These are phyloP conservation scores for Endocarpon pusillum DNA, from an alignment of 495 filamentous ascomycete genomes.

Conservation along the genomic window DNA sequence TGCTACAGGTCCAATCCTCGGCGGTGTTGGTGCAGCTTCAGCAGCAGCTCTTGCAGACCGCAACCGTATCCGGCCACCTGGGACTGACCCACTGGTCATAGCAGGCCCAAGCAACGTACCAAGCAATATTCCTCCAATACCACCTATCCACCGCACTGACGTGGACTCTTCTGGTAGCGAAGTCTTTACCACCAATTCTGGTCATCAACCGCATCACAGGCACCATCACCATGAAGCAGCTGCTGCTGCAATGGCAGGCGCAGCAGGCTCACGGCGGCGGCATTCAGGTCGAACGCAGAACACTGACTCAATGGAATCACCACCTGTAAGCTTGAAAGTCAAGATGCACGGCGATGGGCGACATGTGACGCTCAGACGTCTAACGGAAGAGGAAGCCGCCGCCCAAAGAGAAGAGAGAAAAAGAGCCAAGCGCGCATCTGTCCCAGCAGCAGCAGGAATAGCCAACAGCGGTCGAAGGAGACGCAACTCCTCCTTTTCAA, in stretches of 20 bases:
- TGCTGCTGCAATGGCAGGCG: conserved; percentile 17
- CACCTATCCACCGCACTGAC: conserved; percentile 33
- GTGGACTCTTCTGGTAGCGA: conserved; percentile 43
- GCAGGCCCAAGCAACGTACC: conserved; percentile 5
- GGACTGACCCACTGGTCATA: conserved; percentile 2
- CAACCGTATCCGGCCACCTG: conserved; percentile 1
- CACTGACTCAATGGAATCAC: conserved; percentile 27
- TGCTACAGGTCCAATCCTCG: conserved; percentile 20
- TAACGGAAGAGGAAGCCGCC: conserved; percentile 69
- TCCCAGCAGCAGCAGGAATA: conserved; percentile 7
- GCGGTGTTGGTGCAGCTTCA: conserved; percentile 15
- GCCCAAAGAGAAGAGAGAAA: conserved; percentile 39
- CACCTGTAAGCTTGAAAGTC: conserved; percentile 62
- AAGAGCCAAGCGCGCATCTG: conserved; percentile 24
- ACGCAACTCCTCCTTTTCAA: conserved; percentile 27
- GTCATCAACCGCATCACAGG: conserved; percentile 27
- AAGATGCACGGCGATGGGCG: conserved; percentile 65
- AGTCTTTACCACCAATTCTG: too few species aligned
- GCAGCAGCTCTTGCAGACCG: conserved; percentile 10
- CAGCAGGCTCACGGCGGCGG: conserved; percentile 8
- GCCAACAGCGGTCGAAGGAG: conserved; percentile 5
- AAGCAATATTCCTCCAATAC: conserved; percentile 25
- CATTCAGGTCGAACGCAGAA: conserved; percentile 3
- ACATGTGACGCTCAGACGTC: conserved; percentile 61
- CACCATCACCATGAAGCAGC: conserved; percentile 17